These are phyloP conservation scores for Rugosomyces carneus DNA, from an alignment of 1,284 basidiomycete genomes.

Conservation along the genomic window DNA sequence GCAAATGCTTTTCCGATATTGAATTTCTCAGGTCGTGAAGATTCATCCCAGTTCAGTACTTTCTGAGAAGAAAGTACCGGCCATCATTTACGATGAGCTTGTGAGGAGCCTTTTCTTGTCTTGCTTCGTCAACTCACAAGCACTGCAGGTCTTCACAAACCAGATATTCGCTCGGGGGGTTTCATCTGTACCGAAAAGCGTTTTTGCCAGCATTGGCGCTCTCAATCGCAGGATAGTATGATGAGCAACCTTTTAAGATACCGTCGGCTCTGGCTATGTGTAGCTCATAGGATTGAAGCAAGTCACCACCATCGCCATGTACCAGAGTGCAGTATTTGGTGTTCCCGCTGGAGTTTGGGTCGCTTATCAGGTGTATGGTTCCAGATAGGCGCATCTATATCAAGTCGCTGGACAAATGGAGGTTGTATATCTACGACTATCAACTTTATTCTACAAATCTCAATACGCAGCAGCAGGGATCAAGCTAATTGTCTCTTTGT, in stretches of 20 bases:
- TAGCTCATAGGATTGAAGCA: no score
- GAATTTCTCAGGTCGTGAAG: conserved; percentile 60
- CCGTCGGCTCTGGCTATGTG: no score
- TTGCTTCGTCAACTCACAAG: conserved; percentile 3
- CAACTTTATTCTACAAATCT: no score
- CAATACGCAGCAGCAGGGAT: conserved; percentile 53
- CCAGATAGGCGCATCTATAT: background rate
- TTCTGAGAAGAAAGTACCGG: conserved; percentile 72
- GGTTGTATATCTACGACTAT: background rate
- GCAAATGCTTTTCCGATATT: background rate
- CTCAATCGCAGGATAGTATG: conserved; percentile 23
- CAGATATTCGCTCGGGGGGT: conserved; percentile 86
- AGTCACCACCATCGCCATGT: background rate
- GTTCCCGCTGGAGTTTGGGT: background rate
- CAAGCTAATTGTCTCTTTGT: conserved; percentile 49
- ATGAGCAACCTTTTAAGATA: background rate
- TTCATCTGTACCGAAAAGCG: conserved; percentile 61
- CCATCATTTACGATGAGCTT: conserved; percentile 87
- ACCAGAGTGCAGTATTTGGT: background rate
- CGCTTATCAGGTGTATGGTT: background rate
- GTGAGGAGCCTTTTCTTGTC: conserved; percentile 39
- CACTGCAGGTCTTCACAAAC: conserved; percentile 71
- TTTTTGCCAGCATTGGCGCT: conserved; percentile 20
- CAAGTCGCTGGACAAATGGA: background rate
- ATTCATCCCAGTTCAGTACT: conserved; percentile 84